Evolutionary conservation across 345 rosid species (phyloP), one percentile per base, ranked within the genome.

Genomic region (Heritiera fomes): DNA sequence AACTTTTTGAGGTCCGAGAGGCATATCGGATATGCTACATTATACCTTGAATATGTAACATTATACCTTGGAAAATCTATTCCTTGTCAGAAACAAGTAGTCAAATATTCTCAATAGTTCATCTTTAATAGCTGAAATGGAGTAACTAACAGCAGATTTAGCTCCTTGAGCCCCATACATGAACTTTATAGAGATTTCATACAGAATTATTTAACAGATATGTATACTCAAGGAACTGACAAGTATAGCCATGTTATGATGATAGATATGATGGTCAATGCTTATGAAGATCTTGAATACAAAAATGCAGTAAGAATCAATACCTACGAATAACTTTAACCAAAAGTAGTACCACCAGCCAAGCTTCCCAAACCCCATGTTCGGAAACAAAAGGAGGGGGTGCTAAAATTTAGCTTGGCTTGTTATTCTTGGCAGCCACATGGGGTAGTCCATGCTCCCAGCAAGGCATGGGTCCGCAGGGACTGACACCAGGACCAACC

Each of bases 361-460:
- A 56, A 20, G 40, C 40, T 49, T 47, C 28, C 17, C 15, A 9
- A 71, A 52, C 28, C 55, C 30, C 14, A 52, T 32, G 47, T 52
- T 34, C 0, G 32, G 3, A 50, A 63, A 50, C 73, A 76, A 34
- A 40, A 23, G 28, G 28, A 23, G 49, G 62, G 7, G 45, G 66
- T 46, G 3, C 41, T 59, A 58, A 23, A 13, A 69, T 58, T 76
- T 76, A 83, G 55, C 78, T 77, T 75, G 72, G 78, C 70, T 77
- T 71, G 50, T 75, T 56, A 62, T 75, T 76, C 13, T 72, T 77
- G 2, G 76, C 52, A 47, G 80, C 77, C 3, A 81, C 72, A 12
- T 55, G 82, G 45, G 85, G 74, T 38, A 73, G 73, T 67, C 82
- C 76, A 32, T 79, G 41, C 70, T 82, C 84, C 84, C 85, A 70